These are phyloP conservation scores for Colletotrichum sp. DNA, from an alignment of 2,329 filamentous ascomycete genomes.

Conservation along the genomic window DNA sequence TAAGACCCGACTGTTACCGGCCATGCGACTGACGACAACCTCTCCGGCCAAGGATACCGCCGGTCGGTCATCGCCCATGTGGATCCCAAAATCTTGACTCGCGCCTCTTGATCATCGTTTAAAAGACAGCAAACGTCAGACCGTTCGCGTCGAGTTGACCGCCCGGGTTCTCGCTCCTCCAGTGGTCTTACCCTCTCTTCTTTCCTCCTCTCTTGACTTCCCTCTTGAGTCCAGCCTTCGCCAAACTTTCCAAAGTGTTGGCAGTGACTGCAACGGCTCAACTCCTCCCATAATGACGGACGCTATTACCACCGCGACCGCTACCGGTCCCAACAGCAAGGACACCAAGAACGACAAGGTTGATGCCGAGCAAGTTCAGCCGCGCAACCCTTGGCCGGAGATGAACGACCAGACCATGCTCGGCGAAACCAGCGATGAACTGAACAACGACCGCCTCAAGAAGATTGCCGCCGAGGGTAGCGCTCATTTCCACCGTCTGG, in stretches of 20 bases:
- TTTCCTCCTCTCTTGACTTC: neutral
- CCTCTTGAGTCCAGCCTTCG: neutral
- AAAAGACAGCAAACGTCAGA: conserved; percentile 10
- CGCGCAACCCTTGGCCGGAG: conserved; percentile 11
- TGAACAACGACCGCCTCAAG: conserved; percentile 46
- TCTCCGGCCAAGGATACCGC: neutral
- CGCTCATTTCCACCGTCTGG: conserved; percentile 57
- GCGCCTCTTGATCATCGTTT: neutral
- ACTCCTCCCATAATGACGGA: conserved; percentile 1
- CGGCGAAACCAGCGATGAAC: conserved; percentile 28
- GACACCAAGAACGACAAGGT: neutral
- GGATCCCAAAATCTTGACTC: conserved; percentile 13
- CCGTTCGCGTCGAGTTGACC: neutral
- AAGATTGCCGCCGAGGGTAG: conserved; percentile 49
- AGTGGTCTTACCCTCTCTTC: neutral
- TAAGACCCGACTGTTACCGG: conserved; percentile 1
- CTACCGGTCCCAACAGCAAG: conserved; percentile 4
- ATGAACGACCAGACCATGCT: conserved; percentile 16
- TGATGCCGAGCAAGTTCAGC: conserved; percentile 8
- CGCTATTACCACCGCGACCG: conserved; percentile 4
- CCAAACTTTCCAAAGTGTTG: neutral
- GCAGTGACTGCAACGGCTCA: neutral
- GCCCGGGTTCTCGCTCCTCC: neutral
- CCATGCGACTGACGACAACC: conserved; percentile 10
- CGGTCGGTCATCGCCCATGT: neutral